Conservation (phyloP, 495 filamentous ascomycete genomes). For the Friedmanniomyces endolithicus region DNA sequence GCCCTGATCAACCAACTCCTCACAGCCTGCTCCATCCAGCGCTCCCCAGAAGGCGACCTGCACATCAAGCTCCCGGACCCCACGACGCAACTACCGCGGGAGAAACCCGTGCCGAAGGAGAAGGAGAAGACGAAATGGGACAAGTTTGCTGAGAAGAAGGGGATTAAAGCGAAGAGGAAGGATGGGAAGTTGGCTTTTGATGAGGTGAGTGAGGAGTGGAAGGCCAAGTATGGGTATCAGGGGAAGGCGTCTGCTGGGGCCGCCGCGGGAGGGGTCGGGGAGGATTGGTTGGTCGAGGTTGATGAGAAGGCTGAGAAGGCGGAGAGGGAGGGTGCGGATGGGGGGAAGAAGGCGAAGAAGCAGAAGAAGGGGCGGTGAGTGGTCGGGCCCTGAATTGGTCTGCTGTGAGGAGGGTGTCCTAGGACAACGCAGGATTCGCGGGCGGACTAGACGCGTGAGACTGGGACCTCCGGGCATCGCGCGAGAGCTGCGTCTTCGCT, state of each 20-base stretch:
- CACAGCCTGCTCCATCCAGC: conserved; percentile 62
- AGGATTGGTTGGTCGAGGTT: conserved; percentile 86
- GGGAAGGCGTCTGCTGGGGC: conserved; percentile 52
- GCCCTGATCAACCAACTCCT: conserved; percentile 81
- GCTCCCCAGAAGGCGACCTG: conserved; percentile 52
- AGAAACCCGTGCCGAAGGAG: conserved; percentile 72
- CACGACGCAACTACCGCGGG: conserved; percentile 60
- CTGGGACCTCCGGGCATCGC: too few species aligned
- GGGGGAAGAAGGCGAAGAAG: conserved; percentile 39
- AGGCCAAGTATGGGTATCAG: conserved; percentile 88
- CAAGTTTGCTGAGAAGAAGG: conserved; percentile 88
- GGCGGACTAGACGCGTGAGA: too few species aligned
- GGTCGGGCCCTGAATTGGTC: too few species aligned
- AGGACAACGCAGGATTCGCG: too few species aligned
- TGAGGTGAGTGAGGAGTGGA: conserved; percentile 75
- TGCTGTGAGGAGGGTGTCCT: too few species aligned
- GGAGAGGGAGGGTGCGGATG: conserved; percentile 40
- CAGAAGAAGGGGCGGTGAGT: neutral
- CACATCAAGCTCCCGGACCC: conserved; percentile 60
- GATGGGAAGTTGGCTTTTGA: conserved; percentile 65
- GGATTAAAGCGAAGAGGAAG: conserved; percentile 70
- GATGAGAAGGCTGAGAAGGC: conserved; percentile 57
- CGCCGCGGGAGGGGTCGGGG: conserved; percentile 27
- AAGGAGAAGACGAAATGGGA: conserved; percentile 88
- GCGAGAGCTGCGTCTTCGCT: too few species aligned